phyloP scores from a whole-genome alignment of 495 filamentous ascomycete species.

The Haplographium delicatum region DNA sequence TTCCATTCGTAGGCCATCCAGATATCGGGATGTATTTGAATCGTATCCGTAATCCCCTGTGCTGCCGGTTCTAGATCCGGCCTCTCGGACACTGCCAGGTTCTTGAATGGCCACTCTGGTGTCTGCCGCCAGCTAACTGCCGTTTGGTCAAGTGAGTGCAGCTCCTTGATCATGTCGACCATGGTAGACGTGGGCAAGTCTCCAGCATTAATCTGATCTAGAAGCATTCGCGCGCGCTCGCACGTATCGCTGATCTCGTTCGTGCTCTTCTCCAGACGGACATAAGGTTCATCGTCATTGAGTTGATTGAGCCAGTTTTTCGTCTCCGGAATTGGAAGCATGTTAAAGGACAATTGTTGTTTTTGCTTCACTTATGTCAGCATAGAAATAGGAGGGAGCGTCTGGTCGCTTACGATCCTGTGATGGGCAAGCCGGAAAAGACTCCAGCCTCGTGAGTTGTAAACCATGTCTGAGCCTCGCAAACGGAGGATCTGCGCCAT shows the following conservation, averaged over 20 bases:
- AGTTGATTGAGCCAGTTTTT: constrained; percentile 22
- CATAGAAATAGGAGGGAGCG: neutral
- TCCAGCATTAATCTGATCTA: constrained; percentile 12
- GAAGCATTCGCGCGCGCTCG: constrained; percentile 26
- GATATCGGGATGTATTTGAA: constrained; percentile 31
- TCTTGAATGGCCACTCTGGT: constrained; percentile 28
- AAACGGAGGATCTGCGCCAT: constrained; percentile 35
- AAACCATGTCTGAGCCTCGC: constrained; percentile 25
- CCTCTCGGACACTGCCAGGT: constrained; percentile 21
- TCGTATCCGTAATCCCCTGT: constrained; percentile 14
- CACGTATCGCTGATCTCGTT: constrained; percentile 26
- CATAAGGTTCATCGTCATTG: constrained; percentile 20
- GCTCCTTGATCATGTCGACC: constrained; percentile 24
- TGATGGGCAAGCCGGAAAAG: constrained; percentile 31
- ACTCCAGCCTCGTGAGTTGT: constrained; percentile 29
- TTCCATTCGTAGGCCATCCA: constrained; percentile 40
- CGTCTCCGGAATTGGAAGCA: constrained; percentile 22
- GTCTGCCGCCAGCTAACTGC: constrained; percentile 25
- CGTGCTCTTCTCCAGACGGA: constrained; percentile 28
- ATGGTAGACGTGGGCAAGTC: constrained; percentile 13
- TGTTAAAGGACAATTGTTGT: constrained; percentile 26
- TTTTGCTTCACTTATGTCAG: constrained; percentile 24
- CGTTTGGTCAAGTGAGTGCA: constrained; percentile 23
- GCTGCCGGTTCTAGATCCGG: constrained; percentile 12
- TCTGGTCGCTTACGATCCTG: constrained; percentile 23